Evolutionary conservation across 176 grass and related monocot species (phyloP).

Genomic region (Oryza australiensis): DNA sequence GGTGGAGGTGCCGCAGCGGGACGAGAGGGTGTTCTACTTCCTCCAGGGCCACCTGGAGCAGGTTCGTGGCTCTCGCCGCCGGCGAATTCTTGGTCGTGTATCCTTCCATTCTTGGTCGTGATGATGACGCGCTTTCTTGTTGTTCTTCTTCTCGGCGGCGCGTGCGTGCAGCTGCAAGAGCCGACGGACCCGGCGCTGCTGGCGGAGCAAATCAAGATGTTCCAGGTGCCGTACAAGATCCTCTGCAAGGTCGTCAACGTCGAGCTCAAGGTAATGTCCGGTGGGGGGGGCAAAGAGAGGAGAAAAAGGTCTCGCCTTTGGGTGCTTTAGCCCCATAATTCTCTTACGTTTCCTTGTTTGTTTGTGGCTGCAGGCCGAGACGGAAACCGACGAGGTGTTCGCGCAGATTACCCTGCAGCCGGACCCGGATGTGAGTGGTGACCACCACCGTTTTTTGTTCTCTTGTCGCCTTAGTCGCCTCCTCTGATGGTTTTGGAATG

Average conservation of each 20-base stretch:
- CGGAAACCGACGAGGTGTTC: constrained; percentile 93
- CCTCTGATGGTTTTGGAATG: not conserved
- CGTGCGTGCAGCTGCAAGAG: constrained; percentile 66
- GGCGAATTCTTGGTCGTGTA: not conserved
- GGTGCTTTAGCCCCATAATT: constrained; percentile 2
- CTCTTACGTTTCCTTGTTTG: not conserved
- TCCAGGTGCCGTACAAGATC: constrained; percentile 86
- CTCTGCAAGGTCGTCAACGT: constrained; percentile 90
- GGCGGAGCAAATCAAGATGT: constrained; percentile 66
- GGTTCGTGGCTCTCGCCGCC: constrained; percentile 24
- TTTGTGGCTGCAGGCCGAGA: constrained; percentile 59
- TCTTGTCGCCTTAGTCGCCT: not conserved
- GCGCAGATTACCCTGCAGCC: constrained; percentile 88
- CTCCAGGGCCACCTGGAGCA: constrained; percentile 98
- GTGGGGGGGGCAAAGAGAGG: not conserved
- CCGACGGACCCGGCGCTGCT: constrained; percentile 53
- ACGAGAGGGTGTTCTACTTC: constrained; percentile 92
- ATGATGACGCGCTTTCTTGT: not conserved
- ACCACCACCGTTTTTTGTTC: constrained; percentile 19
- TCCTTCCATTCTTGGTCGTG: not conserved
- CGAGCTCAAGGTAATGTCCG: constrained; percentile 62
- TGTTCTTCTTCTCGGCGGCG: constrained; percentile 4
- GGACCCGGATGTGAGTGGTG: constrained; percentile 62
- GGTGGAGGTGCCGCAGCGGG: constrained; percentile 68
- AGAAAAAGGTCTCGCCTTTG: not conserved